Base-by-base conservation (phyloP, 495 filamentous ascomycete species). In the Aspergillus saccharolyticus region DNA sequence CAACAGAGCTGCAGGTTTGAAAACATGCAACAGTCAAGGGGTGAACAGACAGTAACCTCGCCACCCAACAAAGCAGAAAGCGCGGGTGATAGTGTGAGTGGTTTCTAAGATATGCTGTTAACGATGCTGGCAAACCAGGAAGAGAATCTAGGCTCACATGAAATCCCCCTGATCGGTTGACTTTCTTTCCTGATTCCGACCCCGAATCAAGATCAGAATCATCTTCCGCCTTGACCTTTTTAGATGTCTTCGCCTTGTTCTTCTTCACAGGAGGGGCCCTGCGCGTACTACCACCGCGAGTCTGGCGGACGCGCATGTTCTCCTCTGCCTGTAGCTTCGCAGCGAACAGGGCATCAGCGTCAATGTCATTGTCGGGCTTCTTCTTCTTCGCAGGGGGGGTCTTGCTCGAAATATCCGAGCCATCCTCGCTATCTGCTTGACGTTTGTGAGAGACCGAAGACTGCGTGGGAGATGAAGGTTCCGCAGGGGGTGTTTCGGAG, bases 281-380 rank as follows among this genome's bases (percentile, higher is more conserved):
- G 51, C 83, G 83, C 6, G 74, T 73, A 15, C 71, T 75, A 42
- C 76, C 79, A 4, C 85, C 89, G 33, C 92, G 78, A 0, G 91
- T 96, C 17, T 86, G 77, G 18, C 92, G 80, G 19, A 81, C 85
- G 28, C 83, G 77, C 56, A 83, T 76, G 69, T 97, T 96, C 77
- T 94, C 90, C 71, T 96, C 87, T 2, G 91, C 94, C 72, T 98
- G 94, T 25, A 98, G 78, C 68, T 86, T 85, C 3, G 90, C 91
- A 2, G 94, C 94, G 55, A 91, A 80, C 9, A 85, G 79, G 15
- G 91, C 92, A 70, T 97, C 93, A 44, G 89, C 89, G 55, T 96
- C 90, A 43, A 81, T 68, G 54, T 77, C 71, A 52, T 76, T 62
- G 39, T 78, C 75, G 42, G 80, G 77, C 65, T 76, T 78, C 62